Evolutionary conservation across 192 early-diverging fungal genomes (phyloP), one percentile per base, ranked within the genome.

Genomic region (Coemansia sp.): DNA sequence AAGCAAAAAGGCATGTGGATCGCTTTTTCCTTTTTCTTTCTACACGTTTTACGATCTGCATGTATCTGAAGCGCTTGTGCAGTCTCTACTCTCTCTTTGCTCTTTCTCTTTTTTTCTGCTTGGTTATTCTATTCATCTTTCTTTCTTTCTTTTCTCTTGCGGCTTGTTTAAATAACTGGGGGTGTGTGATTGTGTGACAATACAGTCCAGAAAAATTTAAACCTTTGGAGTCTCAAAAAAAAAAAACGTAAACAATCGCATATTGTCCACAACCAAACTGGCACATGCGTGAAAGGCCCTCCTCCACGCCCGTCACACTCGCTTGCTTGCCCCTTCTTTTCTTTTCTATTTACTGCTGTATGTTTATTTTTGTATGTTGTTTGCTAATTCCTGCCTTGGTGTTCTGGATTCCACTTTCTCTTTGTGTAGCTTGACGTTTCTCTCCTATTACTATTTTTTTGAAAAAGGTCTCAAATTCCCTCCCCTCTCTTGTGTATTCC

Each of bases 41-140:
- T n/a, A n/a, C n/a, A n/a, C n/a, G n/a, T n/a, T n/a, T n/a, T n/a
- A 41, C 55, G 24, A 29, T 38, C 24, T 62, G 18, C 29, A 1
- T 68, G 50, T 37, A 50, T 46, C 22, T 18, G 29, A 26, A 39
- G 37, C n/a, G n/a, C n/a, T n/a, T n/a, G n/a, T n/a, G n/a, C n/a
- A n/a, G n/a, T 7, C 34, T 17, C 48, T 10, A 15, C 21, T 39
- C 41, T 3, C 1, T 37, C 21, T 24, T 15, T 24, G 9, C 9
- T 48, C 46, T 27, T 12, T 6, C 27, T 19, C 24, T 48, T 48
- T 48, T 48, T 48, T 43, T 43, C 41, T 19, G 41, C 41, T 43
- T 43, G 41, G 19, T 18, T 43, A 19, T 4, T 43, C 19, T 9
- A 5, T 14, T 48, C 4, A 24, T 22, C 14, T 48, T 38, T n/a